Evolutionary conservation across 352 stramenopile genomes (phyloP).

Genomic region (Phytophthora podocarpi): DNA sequence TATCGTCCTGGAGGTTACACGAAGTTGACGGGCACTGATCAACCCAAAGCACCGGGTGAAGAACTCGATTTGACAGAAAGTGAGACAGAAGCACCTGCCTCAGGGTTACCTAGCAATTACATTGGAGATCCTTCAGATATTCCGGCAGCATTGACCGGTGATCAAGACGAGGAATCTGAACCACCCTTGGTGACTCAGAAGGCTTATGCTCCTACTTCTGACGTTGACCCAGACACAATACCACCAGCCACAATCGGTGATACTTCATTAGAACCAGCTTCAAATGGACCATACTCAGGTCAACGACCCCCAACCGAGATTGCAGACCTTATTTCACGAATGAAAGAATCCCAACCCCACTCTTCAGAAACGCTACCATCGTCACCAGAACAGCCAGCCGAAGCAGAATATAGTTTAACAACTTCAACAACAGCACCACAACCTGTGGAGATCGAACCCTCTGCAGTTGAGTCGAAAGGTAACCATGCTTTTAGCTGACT

Average conservation of each 20-base stretch:
- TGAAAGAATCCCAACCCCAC: slow-evolving; percentile 26
- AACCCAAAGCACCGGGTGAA: slow-evolving; percentile 2
- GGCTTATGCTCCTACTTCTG: background rate
- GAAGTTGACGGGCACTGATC: slow-evolving; percentile 23
- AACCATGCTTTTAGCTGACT: background rate
- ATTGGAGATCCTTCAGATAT: background rate
- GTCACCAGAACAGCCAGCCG: background rate
- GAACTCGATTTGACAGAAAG: background rate
- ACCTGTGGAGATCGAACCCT: background rate
- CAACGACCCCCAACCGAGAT: slow-evolving; percentile 19
- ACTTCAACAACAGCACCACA: background rate
- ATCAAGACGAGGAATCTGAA: background rate
- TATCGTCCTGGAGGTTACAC: slow-evolving; percentile 14
- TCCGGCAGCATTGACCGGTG: background rate
- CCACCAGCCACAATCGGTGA: background rate
- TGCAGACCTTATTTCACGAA: slow-evolving; percentile 28
- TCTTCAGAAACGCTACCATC: slow-evolving; percentile 4
- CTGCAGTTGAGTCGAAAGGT: slow-evolving; percentile 18
- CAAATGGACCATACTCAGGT: background rate
- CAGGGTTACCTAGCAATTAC: background rate
- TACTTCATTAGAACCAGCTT: background rate
- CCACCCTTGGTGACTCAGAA: background rate
- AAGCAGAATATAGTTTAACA: background rate
- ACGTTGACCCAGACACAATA: background rate
- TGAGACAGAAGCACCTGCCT: background rate